Evolutionary conservation across 108 stramenopile species (phyloP), one percentile per base, ranked within the genome.

Genomic region (Bacterosira constricta): DNA sequence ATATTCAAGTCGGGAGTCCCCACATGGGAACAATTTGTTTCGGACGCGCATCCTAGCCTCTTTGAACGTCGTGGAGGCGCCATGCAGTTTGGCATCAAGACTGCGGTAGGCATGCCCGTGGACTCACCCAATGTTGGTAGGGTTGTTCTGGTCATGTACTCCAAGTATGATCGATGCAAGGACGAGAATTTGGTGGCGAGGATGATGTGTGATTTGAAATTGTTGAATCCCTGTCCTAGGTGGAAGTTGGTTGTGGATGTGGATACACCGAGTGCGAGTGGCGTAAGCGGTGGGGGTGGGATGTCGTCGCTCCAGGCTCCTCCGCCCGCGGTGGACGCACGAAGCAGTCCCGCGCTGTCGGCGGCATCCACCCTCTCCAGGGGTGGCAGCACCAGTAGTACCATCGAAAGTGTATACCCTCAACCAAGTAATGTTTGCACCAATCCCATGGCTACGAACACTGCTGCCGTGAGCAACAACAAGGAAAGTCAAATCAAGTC

Each of bases 171-270:
- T 45, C 69, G 92, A 8, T 44, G 57, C 17, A 77, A 80, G 31
- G 89, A 93, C 63, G 73, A 82, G 52, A 83, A 83, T 9, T 56
- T 93, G 74, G 89, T 88, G 11, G 26, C 46, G 10, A 62, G 83
- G 10, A 27, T 93, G 1, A 52, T 75, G 20, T 86, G 86, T 10
- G 89, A 90, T 51, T 73, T 93, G 39, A 82, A 88, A 21, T 80
- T 36, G 81, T 68, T 93, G 17, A 82, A 86, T 73, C 92, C 92
- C 9, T 81, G 86, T 54, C 92, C 92, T 1, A 87, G 88, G 49
- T 93, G 88, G 89, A 93, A 90, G 73, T 82, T 93, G 17, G 89
- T 90, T 21, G 89, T 93, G 36, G 92, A 93, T 50, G 47, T 90
- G 60, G 86, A n/a, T n/a, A n/a, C n/a, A n/a, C n/a, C n/a, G n/a